A percentile compares a stretch with the other conserved stretches of the same genome.
phyloP scores from a whole-genome alignment of 805 yeast species.

The Yamadazyma takamatsuzukensis region DNA sequence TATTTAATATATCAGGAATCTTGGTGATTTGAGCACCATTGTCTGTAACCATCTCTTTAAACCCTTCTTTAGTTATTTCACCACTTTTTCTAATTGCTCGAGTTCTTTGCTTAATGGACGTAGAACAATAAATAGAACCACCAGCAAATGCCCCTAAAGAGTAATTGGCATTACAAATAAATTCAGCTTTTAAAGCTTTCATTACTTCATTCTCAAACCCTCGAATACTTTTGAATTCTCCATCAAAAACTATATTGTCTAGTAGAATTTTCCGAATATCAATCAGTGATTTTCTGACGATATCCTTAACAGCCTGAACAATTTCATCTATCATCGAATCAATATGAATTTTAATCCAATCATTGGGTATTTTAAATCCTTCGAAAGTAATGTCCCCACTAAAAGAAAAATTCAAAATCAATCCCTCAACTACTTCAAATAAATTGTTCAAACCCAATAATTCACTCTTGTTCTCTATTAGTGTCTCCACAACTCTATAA shows the following conservation, averaged over 20 bases:
- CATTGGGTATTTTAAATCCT: too few species aligned
- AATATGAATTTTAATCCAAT: too few species aligned
- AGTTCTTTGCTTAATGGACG: conserved; percentile 13
- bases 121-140: conserved; percentile 25
- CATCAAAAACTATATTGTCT: conserved; percentile 20
- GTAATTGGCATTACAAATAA: not conserved
- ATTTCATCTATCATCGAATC: conserved; percentile 5
- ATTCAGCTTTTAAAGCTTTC: conserved; percentile 8
- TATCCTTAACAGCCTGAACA: conserved; percentile 3
- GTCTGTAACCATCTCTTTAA: conserved; percentile 9
- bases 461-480: conserved; percentile 1
- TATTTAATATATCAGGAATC: conserved; percentile 9
- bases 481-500: conserved; percentile 6
- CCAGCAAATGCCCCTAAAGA: conserved; percentile 30
- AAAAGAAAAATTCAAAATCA: conserved; percentile 9
- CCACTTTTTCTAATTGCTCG: conserved; percentile 15
- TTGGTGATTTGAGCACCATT: conserved; percentile 7
- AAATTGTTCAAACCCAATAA: not conserved
- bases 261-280: conserved; percentile 17
- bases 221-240: conserved; percentile 20
- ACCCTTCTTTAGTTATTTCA: conserved; percentile 19
- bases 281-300: conserved; percentile 7
- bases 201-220: conserved; percentile 19
- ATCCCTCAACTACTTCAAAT: not conserved
- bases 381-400: not conserved